phyloP scores from a whole-genome alignment of 768 basidiomycete genomes.

The Glaciozyma martinii region DNA sequence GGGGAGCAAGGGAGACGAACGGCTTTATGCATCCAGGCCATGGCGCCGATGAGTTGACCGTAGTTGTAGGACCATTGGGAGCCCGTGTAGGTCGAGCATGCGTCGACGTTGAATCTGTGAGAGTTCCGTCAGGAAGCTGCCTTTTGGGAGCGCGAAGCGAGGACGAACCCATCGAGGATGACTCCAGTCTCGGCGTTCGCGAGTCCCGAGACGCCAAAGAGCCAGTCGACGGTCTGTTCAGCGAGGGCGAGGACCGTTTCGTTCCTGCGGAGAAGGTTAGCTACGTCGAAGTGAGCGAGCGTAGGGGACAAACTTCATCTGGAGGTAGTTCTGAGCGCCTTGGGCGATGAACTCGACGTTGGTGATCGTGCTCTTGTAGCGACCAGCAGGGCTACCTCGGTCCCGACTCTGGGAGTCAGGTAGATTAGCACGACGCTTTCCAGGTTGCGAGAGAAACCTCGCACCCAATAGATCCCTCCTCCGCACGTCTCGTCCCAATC shows the following conservation, averaged over 20 bases:
- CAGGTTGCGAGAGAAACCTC: not conserved
- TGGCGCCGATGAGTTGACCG: constrained; percentile 1
- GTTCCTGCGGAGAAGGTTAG: not conserved
- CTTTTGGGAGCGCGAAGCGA: not conserved
- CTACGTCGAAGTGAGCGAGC: not conserved
- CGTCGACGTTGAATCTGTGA: not conserved
- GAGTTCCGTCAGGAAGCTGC: not conserved
- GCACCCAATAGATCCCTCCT: constrained; percentile 3
- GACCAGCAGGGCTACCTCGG: not conserved
- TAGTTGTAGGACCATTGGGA: constrained; percentile 1
- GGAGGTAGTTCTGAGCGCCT: not conserved
- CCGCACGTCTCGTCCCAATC: constrained; percentile 1
- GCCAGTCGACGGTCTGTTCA: not conserved
- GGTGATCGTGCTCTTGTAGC: not conserved
- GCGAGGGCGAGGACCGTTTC: not conserved
- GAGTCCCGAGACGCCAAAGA: not conserved
- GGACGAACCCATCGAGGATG: not conserved
- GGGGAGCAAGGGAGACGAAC: not conserved
- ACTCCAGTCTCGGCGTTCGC: not conserved
- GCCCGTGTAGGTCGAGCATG: not conserved
- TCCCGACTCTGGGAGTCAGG: not conserved
- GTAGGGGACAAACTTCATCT: not conserved
- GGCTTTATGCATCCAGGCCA: constrained; percentile 7
- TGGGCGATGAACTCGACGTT: not conserved
- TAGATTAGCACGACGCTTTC: not conserved